A percentile compares a stretch with the other conserved stretches of the same genome.
Conservation (phyloP, 441 rosid genomes). For the Hura crepitans region DNA sequence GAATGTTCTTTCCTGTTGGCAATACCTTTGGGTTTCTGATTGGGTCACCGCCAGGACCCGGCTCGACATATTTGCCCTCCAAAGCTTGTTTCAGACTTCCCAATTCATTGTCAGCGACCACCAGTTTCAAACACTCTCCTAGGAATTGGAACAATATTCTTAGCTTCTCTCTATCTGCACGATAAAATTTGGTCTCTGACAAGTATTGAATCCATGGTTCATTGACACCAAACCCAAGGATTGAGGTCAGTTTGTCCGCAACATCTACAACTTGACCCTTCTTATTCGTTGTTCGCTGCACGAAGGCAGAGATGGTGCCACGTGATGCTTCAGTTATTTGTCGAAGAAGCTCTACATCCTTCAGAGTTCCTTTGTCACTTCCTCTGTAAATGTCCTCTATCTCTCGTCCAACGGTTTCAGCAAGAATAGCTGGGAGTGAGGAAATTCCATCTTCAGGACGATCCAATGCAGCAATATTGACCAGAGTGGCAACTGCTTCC, state of each 20-base stretch:
- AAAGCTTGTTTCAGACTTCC: conserved; percentile 95
- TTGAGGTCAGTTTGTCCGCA: conserved; percentile 58
- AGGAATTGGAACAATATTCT: conserved; percentile 70
- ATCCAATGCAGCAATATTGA: conserved; percentile 88
- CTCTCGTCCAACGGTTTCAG: conserved; percentile 72
- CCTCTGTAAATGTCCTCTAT: conserved; percentile 87
- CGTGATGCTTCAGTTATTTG: conserved; percentile 95
- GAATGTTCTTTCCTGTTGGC: conserved; percentile 98
- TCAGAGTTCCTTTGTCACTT: conserved; percentile 81
- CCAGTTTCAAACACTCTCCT: conserved; percentile 79
- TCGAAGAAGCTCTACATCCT: conserved; percentile 93
- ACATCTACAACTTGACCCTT: conserved; percentile 93
- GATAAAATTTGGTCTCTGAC: conserved; percentile 79
- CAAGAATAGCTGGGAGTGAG: conserved; percentile 79
- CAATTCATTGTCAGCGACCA: conserved; percentile 89
- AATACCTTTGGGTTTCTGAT: conserved; percentile 91
- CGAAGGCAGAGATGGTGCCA: conserved; percentile 76
- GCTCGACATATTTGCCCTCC: conserved; percentile 93
- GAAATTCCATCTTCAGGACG: conserved; percentile 80
- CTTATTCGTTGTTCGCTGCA: conserved; percentile 65
- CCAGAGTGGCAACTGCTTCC: conserved; percentile 98
- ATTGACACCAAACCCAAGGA: conserved; percentile 93
- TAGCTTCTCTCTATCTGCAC: conserved; percentile 81
- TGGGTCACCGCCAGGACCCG: conserved; percentile 99
- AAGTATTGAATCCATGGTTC: conserved; percentile 95